phyloP scores from a whole-genome alignment of 2,329 filamentous ascomycete genomes.

The Fusarium staphyleae region DNA sequence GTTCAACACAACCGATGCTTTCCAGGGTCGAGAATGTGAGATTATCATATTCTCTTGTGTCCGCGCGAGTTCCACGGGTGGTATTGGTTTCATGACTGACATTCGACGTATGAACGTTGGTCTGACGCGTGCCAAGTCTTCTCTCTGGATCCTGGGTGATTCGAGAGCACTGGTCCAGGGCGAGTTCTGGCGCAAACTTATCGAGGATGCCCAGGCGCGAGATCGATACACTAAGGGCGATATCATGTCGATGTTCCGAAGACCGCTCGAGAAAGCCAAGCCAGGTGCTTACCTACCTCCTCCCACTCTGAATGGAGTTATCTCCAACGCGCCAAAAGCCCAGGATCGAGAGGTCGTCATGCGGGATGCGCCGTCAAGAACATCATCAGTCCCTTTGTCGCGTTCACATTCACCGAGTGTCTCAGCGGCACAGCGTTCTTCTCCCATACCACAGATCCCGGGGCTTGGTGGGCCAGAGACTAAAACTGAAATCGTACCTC shows the following conservation, averaged over 20 bases:
- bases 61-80: slow-evolving; percentile 87
- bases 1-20: slow-evolving; percentile 99
- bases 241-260: slow-evolving; percentile 57
- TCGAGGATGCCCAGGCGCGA: slow-evolving; percentile 79
- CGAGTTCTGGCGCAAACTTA: slow-evolving; percentile 87
- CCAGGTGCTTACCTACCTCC: slow-evolving; percentile 33
- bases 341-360: slow-evolving; percentile 30
- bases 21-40: slow-evolving; percentile 95
- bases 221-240: slow-evolving; percentile 77
- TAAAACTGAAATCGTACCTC: slow-evolving; percentile 31
- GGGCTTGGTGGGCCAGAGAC: slow-evolving; percentile 22
- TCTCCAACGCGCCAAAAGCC: slow-evolving; percentile 2
- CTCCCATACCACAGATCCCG: slow-evolving; percentile 20
- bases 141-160: slow-evolving; percentile 95
- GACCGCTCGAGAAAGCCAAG: slow-evolving; percentile 50
- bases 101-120: slow-evolving; percentile 99
- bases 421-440: slow-evolving; percentile 5
- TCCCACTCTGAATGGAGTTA: neutral
- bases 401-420: slow-evolving; percentile 21
- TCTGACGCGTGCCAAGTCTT: slow-evolving; percentile 94
- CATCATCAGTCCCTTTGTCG: slow-evolving; percentile 16
- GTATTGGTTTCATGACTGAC: slow-evolving; percentile 97
- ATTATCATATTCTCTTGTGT: slow-evolving; percentile 99
- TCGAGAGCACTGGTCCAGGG: slow-evolving; percentile 85
- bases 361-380: slow-evolving; percentile 26